Evolutionary conservation across 106 monocot species (phyloP), one percentile per base, ranked within the genome.

Genomic region (Allium sativum): DNA sequence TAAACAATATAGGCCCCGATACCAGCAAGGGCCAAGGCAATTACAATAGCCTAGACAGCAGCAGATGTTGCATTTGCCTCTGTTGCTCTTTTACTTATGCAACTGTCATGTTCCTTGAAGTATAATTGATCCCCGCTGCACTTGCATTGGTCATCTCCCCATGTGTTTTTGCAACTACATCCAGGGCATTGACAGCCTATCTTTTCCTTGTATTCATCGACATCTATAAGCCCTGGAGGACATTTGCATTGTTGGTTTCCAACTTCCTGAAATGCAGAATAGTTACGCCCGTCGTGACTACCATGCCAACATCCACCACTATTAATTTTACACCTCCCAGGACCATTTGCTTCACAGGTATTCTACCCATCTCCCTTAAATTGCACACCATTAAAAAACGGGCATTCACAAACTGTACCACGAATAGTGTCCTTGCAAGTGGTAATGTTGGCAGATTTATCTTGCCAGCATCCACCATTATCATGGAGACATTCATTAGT

Each of bases 291-390:
- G 54, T 90, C 66, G 21, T 21, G 76, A 75, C 73, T 81, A 3
- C 68, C 77, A 21, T 84, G 66, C 94, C 94, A 95, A 61, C 94
- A 95, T 21, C 90, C 94, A 10, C 94, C 94, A 70, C 87, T 90
- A 54, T 87, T 87, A 74, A 95, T 81, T 74, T 66, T 74, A 58
- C 94, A 95, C 58, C 84, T 78, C 72, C 94, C 90, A 59, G 86
- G 90, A 19, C 94, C 94, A 68, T 40, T 46, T 48, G 94, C 94
- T 95, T n/a, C n/a, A n/a, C n/a, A n/a, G n/a, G n/a, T n/a, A n/a
- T n/a, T n/a, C n/a, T n/a, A n/a, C n/a, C n/a, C n/a, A n/a, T n/a
- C n/a, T n/a, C n/a, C n/a, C n/a, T n/a, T n/a, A n/a, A n/a, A n/a
- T n/a, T n/a, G n/a, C n/a, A n/a, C n/a, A n/a, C n/a, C n/a, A n/a